phyloP scores from a whole-genome alignment of 768 basidiomycete species.

The Mrakia blollopis region DNA sequence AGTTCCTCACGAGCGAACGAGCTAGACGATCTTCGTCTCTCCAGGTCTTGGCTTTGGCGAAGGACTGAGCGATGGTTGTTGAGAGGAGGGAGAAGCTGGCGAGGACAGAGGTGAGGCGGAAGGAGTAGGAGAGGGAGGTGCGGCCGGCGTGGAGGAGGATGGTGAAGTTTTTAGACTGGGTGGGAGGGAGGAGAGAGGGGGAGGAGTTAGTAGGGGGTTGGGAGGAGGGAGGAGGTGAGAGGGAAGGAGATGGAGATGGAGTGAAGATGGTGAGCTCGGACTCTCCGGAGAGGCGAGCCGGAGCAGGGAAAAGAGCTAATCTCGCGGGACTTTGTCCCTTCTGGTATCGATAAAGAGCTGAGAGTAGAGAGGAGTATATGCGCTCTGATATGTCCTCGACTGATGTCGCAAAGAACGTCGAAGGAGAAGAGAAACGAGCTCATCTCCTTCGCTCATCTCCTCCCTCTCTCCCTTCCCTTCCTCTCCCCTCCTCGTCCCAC shows the following conservation, averaged over 20 bases:
- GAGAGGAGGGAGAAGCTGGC: slow-evolving; percentile 8
- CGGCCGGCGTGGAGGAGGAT: not conserved
- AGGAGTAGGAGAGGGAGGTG: not conserved
- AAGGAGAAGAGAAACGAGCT: not conserved
- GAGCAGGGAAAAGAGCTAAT: not conserved
- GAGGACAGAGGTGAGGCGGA: not conserved
- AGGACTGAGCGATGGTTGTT: not conserved
- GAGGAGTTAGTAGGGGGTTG: too few relatives aligned
- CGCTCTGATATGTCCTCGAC: too few relatives aligned
- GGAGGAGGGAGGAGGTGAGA: not conserved
- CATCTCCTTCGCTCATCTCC: not conserved
- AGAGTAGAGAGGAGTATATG: too few relatives aligned
- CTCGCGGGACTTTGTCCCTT: not conserved
- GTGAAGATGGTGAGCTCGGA: too few relatives aligned
- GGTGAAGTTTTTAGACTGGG: not conserved
- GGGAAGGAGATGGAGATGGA: not conserved
- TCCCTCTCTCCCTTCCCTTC: not conserved
- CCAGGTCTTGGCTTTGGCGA: not conserved
- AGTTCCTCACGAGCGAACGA: not conserved
- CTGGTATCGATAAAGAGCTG: too few relatives aligned
- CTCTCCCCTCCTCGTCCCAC: not conserved
- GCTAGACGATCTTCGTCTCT: not conserved
- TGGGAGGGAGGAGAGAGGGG: not conserved
- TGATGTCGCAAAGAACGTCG: too few relatives aligned
- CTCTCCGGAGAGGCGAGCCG: not conserved